Base-by-base conservation (phyloP, 805 yeast species). In the Lipomyces lipofer region DNA sequence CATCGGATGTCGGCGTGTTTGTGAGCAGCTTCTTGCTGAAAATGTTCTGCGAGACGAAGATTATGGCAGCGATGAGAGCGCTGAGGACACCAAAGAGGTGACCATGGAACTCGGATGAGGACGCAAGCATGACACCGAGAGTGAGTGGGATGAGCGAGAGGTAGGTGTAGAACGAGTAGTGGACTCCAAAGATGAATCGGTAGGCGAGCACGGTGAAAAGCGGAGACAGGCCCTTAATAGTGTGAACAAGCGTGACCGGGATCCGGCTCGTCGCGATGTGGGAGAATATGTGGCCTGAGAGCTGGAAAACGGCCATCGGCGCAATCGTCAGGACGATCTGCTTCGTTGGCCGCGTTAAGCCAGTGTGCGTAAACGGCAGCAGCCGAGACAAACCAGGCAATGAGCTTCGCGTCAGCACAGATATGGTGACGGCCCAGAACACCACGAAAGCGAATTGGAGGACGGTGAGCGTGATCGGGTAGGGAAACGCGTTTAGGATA, bases 271-370 rank as follows among this genome's bases (percentile, higher is more conserved):
- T 90, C n/a, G 98, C 92, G 67, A 87, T 86, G 68, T 91, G 97
- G 6, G 95, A 82, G 12, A 95, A 81, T 58, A 91, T 82, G 70
- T 92, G 98, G 19, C 98, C 99, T 19, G 85, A 75, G 62, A 92
- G 87, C 73, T 92, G 98, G 73, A 92, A 94, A 57, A 84, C 74
- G 6, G 97, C 98, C 96, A 92, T 89, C 17, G 98, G 98, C 21
- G 88, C 79, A 0, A 96, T 88, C 12, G 89, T 84, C 47, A 73
- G 66, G 13, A 87, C 63, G 30, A 85, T 74, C 48, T 75, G 66
- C 45, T 68, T 61, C 1, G 82, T 74, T 22, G 95, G 94, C 21
- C 33, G 64, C 49, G 17, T 48, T 49, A 15, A 58, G 38, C 69
- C 68, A 27, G 56, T 47, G 47, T 64, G 60, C 4, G 65, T 63